A percentile compares a stretch with the other conserved stretches of the same genome.
Conservation (phyloP, 768 basidiomycete genomes). For the Boletellus ananiceps region DNA sequence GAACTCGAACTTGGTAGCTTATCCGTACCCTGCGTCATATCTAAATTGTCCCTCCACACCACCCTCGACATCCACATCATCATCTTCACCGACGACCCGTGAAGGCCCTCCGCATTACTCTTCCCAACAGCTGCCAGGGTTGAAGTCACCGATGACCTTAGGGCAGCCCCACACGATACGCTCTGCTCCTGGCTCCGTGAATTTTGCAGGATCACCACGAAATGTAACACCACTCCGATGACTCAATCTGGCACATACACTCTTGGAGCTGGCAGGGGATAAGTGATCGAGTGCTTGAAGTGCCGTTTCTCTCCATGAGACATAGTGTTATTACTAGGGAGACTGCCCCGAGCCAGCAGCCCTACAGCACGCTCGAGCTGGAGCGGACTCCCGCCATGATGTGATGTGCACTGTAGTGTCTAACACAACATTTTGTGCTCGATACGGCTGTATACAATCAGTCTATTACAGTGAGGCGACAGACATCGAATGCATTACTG, state of each 20-base stretch:
- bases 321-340: not conserved
- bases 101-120: constrained; percentile 19
- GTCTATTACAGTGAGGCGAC: constrained; percentile 14
- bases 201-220: constrained; percentile 14
- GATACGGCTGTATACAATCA: constrained; percentile 15
- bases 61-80: constrained; percentile 52
- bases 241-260: not conserved
- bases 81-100: constrained; percentile 35
- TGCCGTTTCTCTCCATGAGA: not conserved
- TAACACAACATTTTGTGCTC: constrained; percentile 6
- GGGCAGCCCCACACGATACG: constrained; percentile 13
- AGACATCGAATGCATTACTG: constrained; percentile 4
- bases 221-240: constrained; percentile 27
- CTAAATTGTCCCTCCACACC: constrained; percentile 53
- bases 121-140: constrained; percentile 19
- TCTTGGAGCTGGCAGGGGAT: not conserved
- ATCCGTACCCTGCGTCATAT: constrained; percentile 31
- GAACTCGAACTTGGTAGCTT: constrained; percentile 8
- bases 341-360: not conserved
- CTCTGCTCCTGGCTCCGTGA: constrained; percentile 13
- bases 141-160: constrained; percentile 8
- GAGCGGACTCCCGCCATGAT: not conserved
- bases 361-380: not conserved
- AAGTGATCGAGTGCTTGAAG: constrained; percentile 1
- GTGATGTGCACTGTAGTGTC: constrained; percentile 12